Conservation (phyloP, 768 basidiomycete species). For the Hypsizygus marmoreus region DNA sequence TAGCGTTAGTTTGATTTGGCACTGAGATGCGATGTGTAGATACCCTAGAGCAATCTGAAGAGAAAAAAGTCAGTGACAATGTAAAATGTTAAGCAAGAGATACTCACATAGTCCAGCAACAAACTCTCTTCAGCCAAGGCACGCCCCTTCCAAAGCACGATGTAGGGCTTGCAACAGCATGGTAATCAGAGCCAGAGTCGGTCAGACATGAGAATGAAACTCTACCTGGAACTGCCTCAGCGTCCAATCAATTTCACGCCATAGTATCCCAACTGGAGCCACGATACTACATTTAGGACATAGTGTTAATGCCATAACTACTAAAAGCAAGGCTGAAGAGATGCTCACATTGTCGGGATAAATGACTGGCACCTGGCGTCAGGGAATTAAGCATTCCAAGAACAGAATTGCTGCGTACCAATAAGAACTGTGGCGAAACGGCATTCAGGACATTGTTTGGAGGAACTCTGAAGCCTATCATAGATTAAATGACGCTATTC, state of each 20-base stretch:
- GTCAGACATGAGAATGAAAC: background rate
- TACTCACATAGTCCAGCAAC: slow-evolving; percentile 65
- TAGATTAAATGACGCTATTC: background rate
- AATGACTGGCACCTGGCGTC: slow-evolving; percentile 46
- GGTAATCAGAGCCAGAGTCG: slow-evolving; percentile 8
- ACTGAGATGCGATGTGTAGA: background rate
- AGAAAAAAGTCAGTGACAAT: background rate
- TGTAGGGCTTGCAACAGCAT: slow-evolving; percentile 52
- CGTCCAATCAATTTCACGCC: slow-evolving; percentile 55
- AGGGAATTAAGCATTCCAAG: slow-evolving; percentile 3
- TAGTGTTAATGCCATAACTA: too few relatives aligned
- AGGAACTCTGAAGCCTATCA: slow-evolving; percentile 56
- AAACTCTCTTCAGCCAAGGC: slow-evolving; percentile 59
- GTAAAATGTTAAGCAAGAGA: slow-evolving; percentile 1
- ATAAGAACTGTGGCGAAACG: slow-evolving; percentile 48
- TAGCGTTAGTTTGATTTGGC: slow-evolving; percentile 8
- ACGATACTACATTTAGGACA: slow-evolving; percentile 45
- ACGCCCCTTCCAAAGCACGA: slow-evolving; percentile 53
- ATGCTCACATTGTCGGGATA: slow-evolving; percentile 50
- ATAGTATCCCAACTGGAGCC: slow-evolving; percentile 50
- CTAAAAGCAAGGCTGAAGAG: too few relatives aligned
- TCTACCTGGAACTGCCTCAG: slow-evolving; percentile 61
- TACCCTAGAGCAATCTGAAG: slow-evolving; percentile 48
- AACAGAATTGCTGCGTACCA: slow-evolving; percentile 28
- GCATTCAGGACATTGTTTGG: slow-evolving; percentile 48